Evolutionary conservation across 2,329 filamentous ascomycete species (phyloP).

Genomic region (Pestalotiopsis fici): DNA sequence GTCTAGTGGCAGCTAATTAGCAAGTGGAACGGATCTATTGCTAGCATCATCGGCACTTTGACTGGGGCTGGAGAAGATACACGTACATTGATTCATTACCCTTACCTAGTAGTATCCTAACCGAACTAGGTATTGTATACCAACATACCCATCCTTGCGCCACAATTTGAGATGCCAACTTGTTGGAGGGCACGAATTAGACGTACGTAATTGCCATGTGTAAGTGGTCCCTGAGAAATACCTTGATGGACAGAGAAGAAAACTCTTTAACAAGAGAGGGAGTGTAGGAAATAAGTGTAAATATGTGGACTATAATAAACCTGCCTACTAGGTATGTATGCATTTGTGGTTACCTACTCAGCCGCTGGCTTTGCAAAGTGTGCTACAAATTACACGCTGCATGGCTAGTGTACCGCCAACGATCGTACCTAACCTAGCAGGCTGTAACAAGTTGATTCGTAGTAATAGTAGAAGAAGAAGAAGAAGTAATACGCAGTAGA

Average conservation of each 20-base stretch:
- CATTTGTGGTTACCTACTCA: too few species aligned
- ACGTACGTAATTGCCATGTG: background rate
- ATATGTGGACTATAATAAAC: too few species aligned
- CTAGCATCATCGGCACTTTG: background rate
- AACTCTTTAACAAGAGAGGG: background rate
- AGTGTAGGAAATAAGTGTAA: background rate
- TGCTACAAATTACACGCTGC: background rate
- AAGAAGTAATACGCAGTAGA: background rate
- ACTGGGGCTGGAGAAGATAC: background rate
- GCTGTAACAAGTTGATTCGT: background rate
- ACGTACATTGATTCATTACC: background rate
- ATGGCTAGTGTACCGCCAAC: background rate
- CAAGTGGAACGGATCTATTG: background rate
- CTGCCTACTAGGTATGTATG: too few species aligned
- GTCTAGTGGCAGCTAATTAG: background rate
- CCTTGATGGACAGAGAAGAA: background rate
- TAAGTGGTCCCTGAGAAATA: background rate
- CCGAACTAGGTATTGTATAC: background rate
- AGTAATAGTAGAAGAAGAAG: background rate
- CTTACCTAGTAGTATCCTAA: too few species aligned
- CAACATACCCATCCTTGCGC: background rate
- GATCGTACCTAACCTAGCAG: background rate
- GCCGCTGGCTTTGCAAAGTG: too few species aligned
- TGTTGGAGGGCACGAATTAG: background rate
- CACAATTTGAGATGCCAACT: background rate